Evolutionary conservation across 2,329 filamentous ascomycete species (phyloP), one percentile per base, ranked within the genome.

Genomic region (Fusarium nelsonii): DNA sequence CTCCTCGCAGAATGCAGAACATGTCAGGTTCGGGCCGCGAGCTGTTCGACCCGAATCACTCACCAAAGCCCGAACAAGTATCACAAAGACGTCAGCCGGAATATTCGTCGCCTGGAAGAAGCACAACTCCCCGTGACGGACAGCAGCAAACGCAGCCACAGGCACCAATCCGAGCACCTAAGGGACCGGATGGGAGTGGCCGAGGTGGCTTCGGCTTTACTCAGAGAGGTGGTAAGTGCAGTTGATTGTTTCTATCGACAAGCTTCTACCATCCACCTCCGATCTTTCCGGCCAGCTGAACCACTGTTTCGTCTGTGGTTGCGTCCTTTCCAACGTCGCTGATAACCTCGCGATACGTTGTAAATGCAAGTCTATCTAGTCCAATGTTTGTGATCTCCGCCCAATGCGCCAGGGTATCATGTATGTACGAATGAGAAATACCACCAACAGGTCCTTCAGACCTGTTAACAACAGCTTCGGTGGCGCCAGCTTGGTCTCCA

Each of bases 311-410:
- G 43, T 94, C 91, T 63, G 85, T 83, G 79, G 84, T 75, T 78
- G 86, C 82, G 68, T 87, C 85, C 82, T 96, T 97, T 51, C 96
- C 96, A 43, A 99, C 93, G 78, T 98, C 93, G 81, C 95, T 97
- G 74, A 97, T 90, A 23, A 99, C 95, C 80, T 94, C 91, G 67
- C 96, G 89, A 82, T 93, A 99, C 52, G 89, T 97, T 59, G 96
- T 99, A 78, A 91, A 92, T 59, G 90, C 88, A 75, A 99, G 82
- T 77, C 86, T 92, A 65, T 90, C 87, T 75, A 92, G 81, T 28
- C 87, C 85, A 69, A 97, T 88, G 54, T 87, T 88, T 57, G 93
- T 94, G 64, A 90, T 81, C 26, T 82, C 76, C 18, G 90, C 86
- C 96, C 96, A 99, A 78, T 95, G 88, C 68, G 84, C 82, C 74